These are phyloP conservation scores for Clavispora vitiphila DNA, from an alignment of 805 yeast genomes.

Conservation along the genomic window DNA sequence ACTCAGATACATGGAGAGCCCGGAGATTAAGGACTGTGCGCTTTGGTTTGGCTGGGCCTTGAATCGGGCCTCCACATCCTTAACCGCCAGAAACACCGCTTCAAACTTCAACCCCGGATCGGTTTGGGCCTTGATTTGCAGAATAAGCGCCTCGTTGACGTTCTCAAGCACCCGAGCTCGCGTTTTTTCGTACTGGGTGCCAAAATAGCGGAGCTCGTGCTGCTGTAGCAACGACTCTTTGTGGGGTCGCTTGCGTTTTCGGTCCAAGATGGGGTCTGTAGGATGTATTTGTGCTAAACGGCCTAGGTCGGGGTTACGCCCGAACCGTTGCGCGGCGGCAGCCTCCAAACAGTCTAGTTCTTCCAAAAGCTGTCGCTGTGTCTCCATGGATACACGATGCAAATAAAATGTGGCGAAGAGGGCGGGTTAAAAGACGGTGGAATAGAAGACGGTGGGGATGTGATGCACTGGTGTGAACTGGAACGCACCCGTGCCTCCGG, in stretches of 20 bases:
- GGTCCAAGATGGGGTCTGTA: slow-evolving; percentile 8
- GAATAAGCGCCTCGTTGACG: slow-evolving; percentile 1
- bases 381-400: no score
- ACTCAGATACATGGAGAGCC: slow-evolving; percentile 22
- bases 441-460: no score
- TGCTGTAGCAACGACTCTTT: slow-evolving; percentile 56
- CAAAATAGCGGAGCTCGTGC: slow-evolving; percentile 58
- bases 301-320: slow-evolving; percentile 54
- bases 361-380: slow-evolving; percentile 40
- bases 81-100: slow-evolving; percentile 34
- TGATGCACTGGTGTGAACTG: no score
- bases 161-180: slow-evolving; percentile 4
- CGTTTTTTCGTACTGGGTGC: slow-evolving; percentile 38
- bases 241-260: slow-evolving; percentile 35
- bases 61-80: slow-evolving; percentile 20
- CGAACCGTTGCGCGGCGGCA: slow-evolving; percentile 59
- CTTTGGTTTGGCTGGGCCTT: slow-evolving; percentile 9
- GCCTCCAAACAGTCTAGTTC: slow-evolving; percentile 70
- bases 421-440: no score
- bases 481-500: no score
- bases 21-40: slow-evolving; percentile 13
- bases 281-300: slow-evolving; percentile 13
- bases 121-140: not conserved
- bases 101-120: slow-evolving; percentile 24
- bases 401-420: no score